A percentile compares a stretch with the other conserved stretches of the same genome.
Evolutionary conservation across 345 rosid species (phyloP).

Genomic region (Eucalyptus erythrocorys): DNA sequence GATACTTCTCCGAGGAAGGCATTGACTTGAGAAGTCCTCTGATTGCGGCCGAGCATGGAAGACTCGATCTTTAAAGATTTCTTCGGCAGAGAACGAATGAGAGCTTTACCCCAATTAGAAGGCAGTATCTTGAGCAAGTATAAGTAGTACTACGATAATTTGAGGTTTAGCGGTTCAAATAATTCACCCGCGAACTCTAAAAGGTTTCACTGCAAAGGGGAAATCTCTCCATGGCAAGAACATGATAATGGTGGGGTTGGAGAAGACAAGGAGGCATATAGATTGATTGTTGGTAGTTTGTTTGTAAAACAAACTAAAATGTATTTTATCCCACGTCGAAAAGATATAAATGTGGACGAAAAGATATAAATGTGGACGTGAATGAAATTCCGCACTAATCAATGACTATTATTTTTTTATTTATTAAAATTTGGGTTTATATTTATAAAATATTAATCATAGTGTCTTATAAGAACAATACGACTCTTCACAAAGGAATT

Average conservation of each 20-base stretch:
- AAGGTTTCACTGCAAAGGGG: neutral
- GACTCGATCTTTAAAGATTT: neutral
- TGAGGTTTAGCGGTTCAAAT: neutral
- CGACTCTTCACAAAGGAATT: too few relatives aligned
- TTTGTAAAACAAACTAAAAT: too few relatives aligned
- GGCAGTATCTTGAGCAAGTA: neutral
- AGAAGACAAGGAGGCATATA: neutral
- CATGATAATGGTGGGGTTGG: neutral
- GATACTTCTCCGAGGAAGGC: neutral
- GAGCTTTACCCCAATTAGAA: neutral
- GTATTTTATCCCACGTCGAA: too few relatives aligned
- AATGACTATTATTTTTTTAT: rapidly evolving
- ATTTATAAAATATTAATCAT: too few relatives aligned
- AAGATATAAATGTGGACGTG: too few relatives aligned
- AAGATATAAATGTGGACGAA: too few relatives aligned
- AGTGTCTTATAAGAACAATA: too few relatives aligned
- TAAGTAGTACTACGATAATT: neutral
- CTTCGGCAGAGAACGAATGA: neutral
- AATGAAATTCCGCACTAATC: too few relatives aligned
- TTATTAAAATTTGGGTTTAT: too few relatives aligned
- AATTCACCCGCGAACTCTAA: neutral
- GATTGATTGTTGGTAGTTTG: too few relatives aligned
- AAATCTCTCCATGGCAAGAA: neutral
- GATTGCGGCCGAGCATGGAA: neutral
- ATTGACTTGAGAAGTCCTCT: neutral